Percentiles rank a stretch among this genome's conserved stretches.
These are phyloP conservation scores for Aeschynomene evenia DNA, from an alignment of 306 rosid species.

Conservation along the genomic window DNA sequence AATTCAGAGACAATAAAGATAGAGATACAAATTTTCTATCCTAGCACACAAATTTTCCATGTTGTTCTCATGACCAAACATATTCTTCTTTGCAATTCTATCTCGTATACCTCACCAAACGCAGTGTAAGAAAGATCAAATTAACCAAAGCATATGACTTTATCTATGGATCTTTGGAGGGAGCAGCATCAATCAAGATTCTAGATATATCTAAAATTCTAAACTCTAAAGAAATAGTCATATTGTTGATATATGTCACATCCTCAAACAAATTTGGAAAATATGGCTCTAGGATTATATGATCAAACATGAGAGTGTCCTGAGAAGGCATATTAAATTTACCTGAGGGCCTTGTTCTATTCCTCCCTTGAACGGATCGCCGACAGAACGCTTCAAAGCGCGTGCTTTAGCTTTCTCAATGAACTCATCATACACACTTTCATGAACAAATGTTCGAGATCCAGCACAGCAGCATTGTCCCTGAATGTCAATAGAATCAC, in stretches of 20 bases:
- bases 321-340: not conserved
- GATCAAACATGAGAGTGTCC: not conserved
- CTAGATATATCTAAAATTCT: too few species aligned
- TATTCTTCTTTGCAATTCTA: too few species aligned
- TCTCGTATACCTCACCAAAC: too few species aligned
- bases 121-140: conserved; percentile 5
- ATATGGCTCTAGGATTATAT: not conserved
- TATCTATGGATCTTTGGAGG: not conserved
- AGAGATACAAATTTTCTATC: too few species aligned
- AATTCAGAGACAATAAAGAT: too few species aligned
- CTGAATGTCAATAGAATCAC: conserved; percentile 36
- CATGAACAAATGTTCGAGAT: conserved; percentile 84
- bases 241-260: not conserved
- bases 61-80: too few species aligned
- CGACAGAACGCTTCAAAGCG: conserved; percentile 66
- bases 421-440: conserved; percentile 66
- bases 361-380: conserved; percentile 75
- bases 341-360: conserved; percentile 94
- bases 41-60: too few species aligned
- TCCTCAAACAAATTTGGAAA: not conserved
- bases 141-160: not conserved
- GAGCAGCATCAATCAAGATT: conserved; percentile 8
- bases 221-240: not conserved
- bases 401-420: conserved; percentile 67
- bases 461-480: conserved; percentile 94